Percentiles rank a stretch among this genome's conserved stretches.
These are phyloP conservation scores for Arthrobotrys pseudoclavata DNA, from an alignment of 2,329 filamentous ascomycete genomes.

Conservation along the genomic window DNA sequence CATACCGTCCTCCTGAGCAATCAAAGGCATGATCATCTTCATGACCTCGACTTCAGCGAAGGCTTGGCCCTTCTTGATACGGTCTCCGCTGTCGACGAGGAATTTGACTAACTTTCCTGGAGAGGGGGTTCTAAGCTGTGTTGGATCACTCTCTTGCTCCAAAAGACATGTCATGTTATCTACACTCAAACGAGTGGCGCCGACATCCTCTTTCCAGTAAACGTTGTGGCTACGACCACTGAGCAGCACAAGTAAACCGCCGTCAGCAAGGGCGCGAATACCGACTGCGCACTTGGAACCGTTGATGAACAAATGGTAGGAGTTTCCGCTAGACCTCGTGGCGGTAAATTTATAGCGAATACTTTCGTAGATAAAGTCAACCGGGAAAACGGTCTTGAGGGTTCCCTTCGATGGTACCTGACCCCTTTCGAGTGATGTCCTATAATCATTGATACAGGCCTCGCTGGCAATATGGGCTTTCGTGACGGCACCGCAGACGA, in stretches of 20 bases:
- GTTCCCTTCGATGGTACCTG: conserved; percentile 97
- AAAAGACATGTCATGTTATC: conserved; percentile 98
- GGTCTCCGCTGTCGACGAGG: conserved; percentile 92
- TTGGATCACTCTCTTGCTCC: conserved; percentile 99
- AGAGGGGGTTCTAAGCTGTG: conserved; percentile 92
- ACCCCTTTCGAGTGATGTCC: conserved; percentile 90
- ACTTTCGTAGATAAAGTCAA: conserved; percentile 99
- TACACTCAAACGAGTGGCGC: conserved; percentile 92
- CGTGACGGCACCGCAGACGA: conserved; percentile 93
- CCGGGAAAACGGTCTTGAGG: conserved; percentile 94
- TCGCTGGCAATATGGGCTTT: conserved; percentile 97
- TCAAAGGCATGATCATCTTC: conserved; percentile 99
- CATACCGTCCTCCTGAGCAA: conserved; percentile 93
- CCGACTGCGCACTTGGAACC: conserved; percentile 96
- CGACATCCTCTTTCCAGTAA: conserved; percentile 99
- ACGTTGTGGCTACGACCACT: conserved; percentile 95
- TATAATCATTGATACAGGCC: conserved; percentile 86
- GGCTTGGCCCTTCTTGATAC: conserved; percentile 90
- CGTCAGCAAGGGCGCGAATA: conserved; percentile 91
- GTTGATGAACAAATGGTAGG: conserved; percentile 98
- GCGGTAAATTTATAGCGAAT: conserved; percentile 98
- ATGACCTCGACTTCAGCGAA: conserved; percentile 99
- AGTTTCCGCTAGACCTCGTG: conserved; percentile 89
- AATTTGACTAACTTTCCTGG: conserved; percentile 99
- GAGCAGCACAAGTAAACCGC: conserved; percentile 90